Evolutionary conservation across 208 protist genomes (phyloP), one percentile per base, ranked within the genome.

Genomic region (Trypanosoma cruzi): DNA sequence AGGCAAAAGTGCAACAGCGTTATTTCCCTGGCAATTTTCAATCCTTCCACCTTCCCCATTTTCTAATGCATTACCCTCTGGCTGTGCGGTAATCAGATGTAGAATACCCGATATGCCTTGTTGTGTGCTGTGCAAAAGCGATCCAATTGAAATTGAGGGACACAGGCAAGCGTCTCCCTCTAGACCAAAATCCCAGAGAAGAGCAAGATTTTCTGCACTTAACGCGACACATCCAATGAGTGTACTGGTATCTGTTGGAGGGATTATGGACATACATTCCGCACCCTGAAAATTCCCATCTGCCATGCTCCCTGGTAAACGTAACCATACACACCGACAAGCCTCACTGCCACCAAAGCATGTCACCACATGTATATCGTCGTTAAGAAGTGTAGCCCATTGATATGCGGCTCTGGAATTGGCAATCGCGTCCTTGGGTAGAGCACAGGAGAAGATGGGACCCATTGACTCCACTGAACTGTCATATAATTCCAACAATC

Each of bases 401-500:
- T 77, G 75, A 66, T 36, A 22, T 22, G 71, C 40, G 11, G 49
- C 11, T 10, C 34, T 68, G 29, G 11, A 75, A 32, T 36, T 40
- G 56, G n/a, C 16, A 40, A 81, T 57, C 28, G 80, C 61, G 10
- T 66, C 52, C 11, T 42, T 64, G 0, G 79, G 75, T n/a, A 95
- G 50, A 48, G 74, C 31, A 61, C 84, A 83, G 14, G 77, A 68
- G 0, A 82, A 75, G 48, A 74, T 77, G 16, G 71, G 20, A 63
- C 62, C 32, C 13, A 75, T 44, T 26, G 76, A 52, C 26, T 31
- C 26, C 61, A 89, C 37, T 18, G 67, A 53, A 40, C 59, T 40
- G 48, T 85, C 73, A 62, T 90, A 89, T 29, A 94, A 50, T 69
- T 92, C 81, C 13, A 94, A 32, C 67, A 81, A 74, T 24, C 90